These are phyloP conservation scores for Strigomonas culicis DNA, from an alignment of 208 protist genomes.

Conservation along the genomic window DNA sequence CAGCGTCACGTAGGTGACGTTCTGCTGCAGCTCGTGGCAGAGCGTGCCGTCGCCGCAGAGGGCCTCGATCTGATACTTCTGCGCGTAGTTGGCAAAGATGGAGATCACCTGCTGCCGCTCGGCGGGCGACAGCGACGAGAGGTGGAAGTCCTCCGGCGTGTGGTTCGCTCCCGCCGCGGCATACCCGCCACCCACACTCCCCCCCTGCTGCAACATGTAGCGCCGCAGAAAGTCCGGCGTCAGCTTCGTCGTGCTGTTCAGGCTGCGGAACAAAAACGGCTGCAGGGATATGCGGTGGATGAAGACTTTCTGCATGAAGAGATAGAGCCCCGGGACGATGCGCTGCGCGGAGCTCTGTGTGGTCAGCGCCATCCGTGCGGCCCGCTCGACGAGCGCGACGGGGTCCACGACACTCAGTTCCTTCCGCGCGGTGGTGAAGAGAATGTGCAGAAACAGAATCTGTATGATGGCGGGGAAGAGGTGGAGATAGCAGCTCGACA, in stretches of 20 bases:
- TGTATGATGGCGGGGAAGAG: slow-evolving; percentile 50
- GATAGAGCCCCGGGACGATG: slow-evolving; percentile 21
- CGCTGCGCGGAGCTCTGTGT: slow-evolving; percentile 18
- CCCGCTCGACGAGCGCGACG: slow-evolving; percentile 14
- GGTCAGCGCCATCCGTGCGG: slow-evolving; percentile 15
- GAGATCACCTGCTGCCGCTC: neutral
- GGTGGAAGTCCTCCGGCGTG: slow-evolving; percentile 6
- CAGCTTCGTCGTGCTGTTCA: slow-evolving; percentile 5
- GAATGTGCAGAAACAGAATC: slow-evolving; percentile 44
- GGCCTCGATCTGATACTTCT: slow-evolving; percentile 26
- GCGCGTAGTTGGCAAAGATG: slow-evolving; percentile 24
- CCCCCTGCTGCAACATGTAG: slow-evolving; percentile 11
- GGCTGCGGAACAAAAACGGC: no score
- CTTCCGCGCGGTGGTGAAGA: slow-evolving; percentile 39
- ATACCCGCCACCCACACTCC: neutral
- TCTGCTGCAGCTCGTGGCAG: slow-evolving; percentile 45
- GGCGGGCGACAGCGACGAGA: neutral
- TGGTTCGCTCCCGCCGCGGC: neutral
- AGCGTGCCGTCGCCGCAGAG: slow-evolving; percentile 40
- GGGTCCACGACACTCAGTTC: slow-evolving; percentile 38
- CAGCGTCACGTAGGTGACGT: slow-evolving; percentile 40
- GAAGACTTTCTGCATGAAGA: slow-evolving; percentile 13
- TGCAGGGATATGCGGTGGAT: neutral
- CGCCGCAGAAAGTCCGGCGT: neutral
- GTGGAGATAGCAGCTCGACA: slow-evolving; percentile 70